Base-by-base conservation (phyloP, 1,284 basidiomycete genomes). In the Golubevia pallescens region DNA sequence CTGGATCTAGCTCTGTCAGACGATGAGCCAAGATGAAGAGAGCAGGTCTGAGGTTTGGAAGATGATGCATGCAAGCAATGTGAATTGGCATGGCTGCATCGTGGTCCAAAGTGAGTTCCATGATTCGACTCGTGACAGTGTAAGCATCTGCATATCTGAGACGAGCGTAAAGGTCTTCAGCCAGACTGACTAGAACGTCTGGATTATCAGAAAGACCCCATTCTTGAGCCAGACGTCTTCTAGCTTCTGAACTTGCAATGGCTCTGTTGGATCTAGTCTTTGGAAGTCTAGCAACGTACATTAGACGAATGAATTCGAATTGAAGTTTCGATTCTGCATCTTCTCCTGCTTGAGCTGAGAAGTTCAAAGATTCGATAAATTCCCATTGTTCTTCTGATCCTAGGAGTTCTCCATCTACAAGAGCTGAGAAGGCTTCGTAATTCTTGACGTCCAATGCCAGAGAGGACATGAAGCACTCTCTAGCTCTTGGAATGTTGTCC, bases 1-100 rank as follows among this genome's bases (percentile, higher is more conserved):
- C 54, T 28, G 54, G 54, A 21, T 56, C 54, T 21, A 13, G 13
- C 13, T 97, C 93, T 10, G 98, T 95, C 75, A 99, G 89, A 77
- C 96, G 93, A 81, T 99, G 97, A 0, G 97, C 95, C 32, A 99
- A 89, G 70, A 99, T 91, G 87, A 97, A 99, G 1, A 99, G 89
- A 70, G 92, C 92, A 0, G 95, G 94, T 71, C 95, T 93, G 10
- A 98, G 88, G 81, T 95, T 91, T 19, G 91, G 90, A 24, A 99
- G 89, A 86, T 98, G 94, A 81, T 95, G 93, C 93, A 98, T 96
- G 89, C 96, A 98, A 1, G 95, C 94, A 51, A 99, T 91, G 84
- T 99, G 96, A 60, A 99, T 86, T 0, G 95, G 93, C 86, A 99
- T 56, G 8, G 78, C 68, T 0, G 73, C 75, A 4, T 71, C 66